Conservation (phyloP, 768 basidiomycete genomes). For the Lentinula raphanica region DNA sequence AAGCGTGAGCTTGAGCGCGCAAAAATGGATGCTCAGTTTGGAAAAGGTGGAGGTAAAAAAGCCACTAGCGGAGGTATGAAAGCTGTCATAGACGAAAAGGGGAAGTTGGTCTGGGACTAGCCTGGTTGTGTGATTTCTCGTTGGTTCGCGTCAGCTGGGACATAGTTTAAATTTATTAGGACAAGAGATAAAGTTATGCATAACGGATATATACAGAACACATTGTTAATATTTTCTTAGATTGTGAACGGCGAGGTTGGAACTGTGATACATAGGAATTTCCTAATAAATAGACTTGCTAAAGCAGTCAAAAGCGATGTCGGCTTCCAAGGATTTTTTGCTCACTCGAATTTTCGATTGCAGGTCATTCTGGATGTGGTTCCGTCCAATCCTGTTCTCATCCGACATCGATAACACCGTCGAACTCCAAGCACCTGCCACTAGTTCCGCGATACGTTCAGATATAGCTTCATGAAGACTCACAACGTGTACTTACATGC, state of each 20-base stretch:
- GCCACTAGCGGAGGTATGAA: conserved; percentile 33
- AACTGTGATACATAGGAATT: too few relatives aligned
- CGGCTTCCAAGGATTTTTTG: too few relatives aligned
- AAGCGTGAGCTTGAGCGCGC: conserved; percentile 41
- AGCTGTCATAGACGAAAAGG: conserved; percentile 32
- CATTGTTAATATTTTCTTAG: background rate
- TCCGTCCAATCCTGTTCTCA: too few relatives aligned
- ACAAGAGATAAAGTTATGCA: background rate
- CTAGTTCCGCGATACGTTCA: background rate
- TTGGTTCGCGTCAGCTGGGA: background rate
- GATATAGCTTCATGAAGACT: too few relatives aligned
- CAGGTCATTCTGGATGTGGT: too few relatives aligned
- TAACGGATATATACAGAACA: background rate
- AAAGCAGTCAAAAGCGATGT: too few relatives aligned
- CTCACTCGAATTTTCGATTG: too few relatives aligned
- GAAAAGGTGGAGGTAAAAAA: conserved; percentile 19
- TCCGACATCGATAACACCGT: too few relatives aligned
- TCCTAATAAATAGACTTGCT: too few relatives aligned
- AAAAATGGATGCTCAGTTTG: conserved; percentile 36
- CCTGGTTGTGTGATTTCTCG: background rate
- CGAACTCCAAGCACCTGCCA: background rate
- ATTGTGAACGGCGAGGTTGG: too few relatives aligned
- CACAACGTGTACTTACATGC: background rate
- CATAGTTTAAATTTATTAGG: background rate
- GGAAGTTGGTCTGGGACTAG: conserved; percentile 23